phyloP scores from a whole-genome alignment of 805 yeast species.

The Sugiyamaella lignohabitans region DNA sequence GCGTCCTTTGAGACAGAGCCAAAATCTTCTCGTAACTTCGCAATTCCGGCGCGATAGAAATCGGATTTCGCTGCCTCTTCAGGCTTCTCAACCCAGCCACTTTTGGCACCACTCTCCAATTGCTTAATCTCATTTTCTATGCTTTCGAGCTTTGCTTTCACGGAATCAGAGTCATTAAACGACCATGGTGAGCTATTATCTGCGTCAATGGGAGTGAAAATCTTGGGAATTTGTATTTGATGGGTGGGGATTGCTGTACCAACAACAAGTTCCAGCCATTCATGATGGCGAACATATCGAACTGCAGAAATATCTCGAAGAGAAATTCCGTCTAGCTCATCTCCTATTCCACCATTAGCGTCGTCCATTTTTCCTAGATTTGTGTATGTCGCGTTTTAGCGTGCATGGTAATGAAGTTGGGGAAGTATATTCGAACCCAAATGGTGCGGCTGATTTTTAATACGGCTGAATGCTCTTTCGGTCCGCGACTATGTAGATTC shows the following conservation, averaged over 20 bases:
- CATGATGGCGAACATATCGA: slow-evolving; percentile 38
- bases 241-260: slow-evolving; percentile 32
- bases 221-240: slow-evolving; percentile 20
- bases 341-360: slow-evolving; percentile 28
- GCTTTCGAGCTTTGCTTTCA: slow-evolving; percentile 19
- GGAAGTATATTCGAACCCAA: too few species aligned
- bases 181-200: slow-evolving; percentile 11
- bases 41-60: slow-evolving; percentile 22
- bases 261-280: slow-evolving; percentile 38
- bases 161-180: slow-evolving; percentile 14
- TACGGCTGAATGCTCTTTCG: too few species aligned
- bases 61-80: slow-evolving; percentile 17
- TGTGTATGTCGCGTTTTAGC: background rate
- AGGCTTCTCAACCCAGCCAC: slow-evolving; percentile 16
- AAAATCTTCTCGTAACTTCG: slow-evolving; percentile 27
- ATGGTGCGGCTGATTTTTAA: too few species aligned
- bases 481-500: too few species aligned
- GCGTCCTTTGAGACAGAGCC: slow-evolving; percentile 16
- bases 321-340: slow-evolving; percentile 37
- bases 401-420: too few species aligned
- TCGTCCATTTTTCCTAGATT: slow-evolving; percentile 16
- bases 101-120: slow-evolving; percentile 19
- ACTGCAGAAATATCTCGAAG: slow-evolving; percentile 38
- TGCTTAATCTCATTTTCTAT: slow-evolving; percentile 23
- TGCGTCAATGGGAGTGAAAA: slow-evolving; percentile 6